These are phyloP conservation scores for Globisporangium splendens DNA, from an alignment of 352 stramenopile species.

Conservation along the genomic window DNA sequence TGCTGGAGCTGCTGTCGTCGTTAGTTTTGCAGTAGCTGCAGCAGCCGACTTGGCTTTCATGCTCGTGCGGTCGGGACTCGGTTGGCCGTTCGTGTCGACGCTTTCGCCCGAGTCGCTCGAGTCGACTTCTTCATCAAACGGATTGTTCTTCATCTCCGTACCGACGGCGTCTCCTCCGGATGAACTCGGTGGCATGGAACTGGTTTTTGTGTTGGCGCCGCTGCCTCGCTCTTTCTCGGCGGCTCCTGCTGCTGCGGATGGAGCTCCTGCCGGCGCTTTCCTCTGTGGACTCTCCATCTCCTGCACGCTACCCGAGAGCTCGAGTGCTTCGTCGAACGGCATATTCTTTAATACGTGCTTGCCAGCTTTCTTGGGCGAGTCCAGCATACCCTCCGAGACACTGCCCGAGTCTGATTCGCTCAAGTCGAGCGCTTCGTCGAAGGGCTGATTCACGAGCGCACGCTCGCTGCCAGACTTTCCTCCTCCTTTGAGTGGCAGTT, in stretches of 20 bases:
- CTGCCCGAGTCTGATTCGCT: conserved; percentile 74
- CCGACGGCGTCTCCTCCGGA: conserved; percentile 9
- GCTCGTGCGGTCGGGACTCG: conserved; percentile 48
- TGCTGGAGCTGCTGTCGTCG: conserved; percentile 10
- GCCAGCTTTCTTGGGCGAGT: conserved; percentile 58
- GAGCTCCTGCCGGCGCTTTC: conserved; percentile 4
- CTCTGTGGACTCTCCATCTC: conserved; percentile 67
- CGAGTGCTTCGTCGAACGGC: conserved; percentile 79
- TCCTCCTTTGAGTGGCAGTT: conserved; percentile 7
- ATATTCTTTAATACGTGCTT: conserved; percentile 63
- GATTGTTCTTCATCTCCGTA: conserved; percentile 75
- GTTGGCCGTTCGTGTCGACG: conserved; percentile 75
- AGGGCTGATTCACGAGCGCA: conserved; percentile 72
- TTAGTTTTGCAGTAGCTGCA: conserved; percentile 3
- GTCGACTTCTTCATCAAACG: conserved; percentile 86
- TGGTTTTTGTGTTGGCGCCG: conserved; percentile 1
- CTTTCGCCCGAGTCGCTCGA: conserved; percentile 84
- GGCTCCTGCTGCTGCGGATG: background rate
- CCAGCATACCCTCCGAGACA: conserved; percentile 28
- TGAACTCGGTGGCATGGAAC: conserved; percentile 8
- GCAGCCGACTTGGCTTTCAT: conserved; percentile 31
- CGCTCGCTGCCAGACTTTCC: conserved; percentile 41
- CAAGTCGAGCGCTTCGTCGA: conserved; percentile 85
- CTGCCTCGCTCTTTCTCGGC: background rate
- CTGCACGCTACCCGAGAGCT: conserved; percentile 77